Conservation (phyloP, 176 grass and related monocot species). For the Hyparrhenia diplandra region DNA sequence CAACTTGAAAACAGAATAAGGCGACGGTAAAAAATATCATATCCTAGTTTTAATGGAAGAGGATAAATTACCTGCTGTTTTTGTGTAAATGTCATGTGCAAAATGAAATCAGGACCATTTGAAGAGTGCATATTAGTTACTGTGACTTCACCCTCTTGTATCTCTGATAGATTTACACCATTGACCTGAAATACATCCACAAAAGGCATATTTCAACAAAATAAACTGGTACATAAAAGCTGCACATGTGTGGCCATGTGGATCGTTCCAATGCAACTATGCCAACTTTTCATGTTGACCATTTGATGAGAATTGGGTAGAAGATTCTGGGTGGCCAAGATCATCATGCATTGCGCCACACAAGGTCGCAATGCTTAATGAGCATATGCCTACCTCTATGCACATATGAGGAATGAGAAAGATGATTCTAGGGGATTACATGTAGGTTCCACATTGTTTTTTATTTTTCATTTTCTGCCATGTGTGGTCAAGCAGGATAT, state of each 20-base stretch:
- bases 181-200: conserved; percentile 46
- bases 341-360: not conserved
- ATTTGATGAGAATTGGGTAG: not conserved
- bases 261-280: not conserved
- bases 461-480: not conserved
- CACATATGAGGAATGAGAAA: not conserved
- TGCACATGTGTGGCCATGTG: not conserved
- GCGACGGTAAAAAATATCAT: not conserved
- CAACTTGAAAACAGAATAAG: not conserved
- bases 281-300: not conserved
- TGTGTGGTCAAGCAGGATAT: not conserved
- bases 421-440: not conserved
- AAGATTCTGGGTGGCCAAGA: not conserved
- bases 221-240: not conserved
- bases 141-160: conserved; percentile 51
- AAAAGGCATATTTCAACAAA: not conserved
- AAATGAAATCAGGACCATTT: conserved; percentile 50
- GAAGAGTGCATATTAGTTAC: conserved; percentile 49
- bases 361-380: not conserved
- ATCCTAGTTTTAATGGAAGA: conserved; percentile 1
- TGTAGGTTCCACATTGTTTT: not conserved
- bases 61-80: not conserved
- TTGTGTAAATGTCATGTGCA: conserved; percentile 30
- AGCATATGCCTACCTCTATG: too few species aligned
- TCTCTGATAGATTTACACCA: conserved; percentile 42